Percentiles rank a stretch among this genome's conserved stretches.
Evolutionary conservation across 2,329 filamentous ascomycete species (phyloP).

Genomic region (Cladosporium sp.): DNA sequence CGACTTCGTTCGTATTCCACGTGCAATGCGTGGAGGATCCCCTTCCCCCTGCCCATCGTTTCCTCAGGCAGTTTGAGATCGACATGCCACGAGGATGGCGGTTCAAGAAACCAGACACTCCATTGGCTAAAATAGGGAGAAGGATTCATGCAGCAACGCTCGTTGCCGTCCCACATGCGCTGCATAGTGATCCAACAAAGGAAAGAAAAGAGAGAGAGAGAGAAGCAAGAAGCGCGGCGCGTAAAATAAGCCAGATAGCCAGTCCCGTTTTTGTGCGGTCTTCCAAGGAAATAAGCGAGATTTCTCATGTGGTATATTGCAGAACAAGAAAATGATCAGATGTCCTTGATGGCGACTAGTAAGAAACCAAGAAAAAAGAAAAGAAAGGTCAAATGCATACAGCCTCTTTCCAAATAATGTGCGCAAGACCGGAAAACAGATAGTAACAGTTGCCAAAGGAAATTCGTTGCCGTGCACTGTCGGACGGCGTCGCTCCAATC

Average conservation of each 20-base stretch:
- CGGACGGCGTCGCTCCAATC: neutral
- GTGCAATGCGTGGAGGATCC: neutral
- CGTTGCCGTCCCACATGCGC: neutral
- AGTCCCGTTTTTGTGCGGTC: neutral
- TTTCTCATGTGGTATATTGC: conserved; percentile 11
- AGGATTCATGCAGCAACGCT: neutral
- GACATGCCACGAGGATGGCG: neutral
- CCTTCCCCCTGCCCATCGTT: conserved; percentile 6
- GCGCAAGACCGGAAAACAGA: neutral
- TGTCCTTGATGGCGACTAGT: neutral
- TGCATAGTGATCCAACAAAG: neutral
- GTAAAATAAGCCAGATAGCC: neutral
- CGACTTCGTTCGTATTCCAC: conserved; percentile 2
- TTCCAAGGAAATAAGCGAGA: conserved; percentile 1
- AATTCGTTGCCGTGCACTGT: conserved; percentile 8
- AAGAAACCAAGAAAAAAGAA: neutral
- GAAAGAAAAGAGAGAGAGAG: neutral
- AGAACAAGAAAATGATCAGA: conserved; percentile 7
- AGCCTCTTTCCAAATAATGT: neutral
- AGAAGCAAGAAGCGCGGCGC: neutral
- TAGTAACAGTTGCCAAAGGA: neutral
- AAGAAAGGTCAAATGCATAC: conserved; percentile 3
- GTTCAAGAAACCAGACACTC: neutral
- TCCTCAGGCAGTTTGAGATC: conserved; percentile 7
- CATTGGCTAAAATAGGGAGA: neutral